A percentile compares a stretch with the other conserved stretches of the same genome.
These are phyloP conservation scores for Parathielavia hyrcaniae DNA, from an alignment of 495 filamentous ascomycete species.

Conservation along the genomic window DNA sequence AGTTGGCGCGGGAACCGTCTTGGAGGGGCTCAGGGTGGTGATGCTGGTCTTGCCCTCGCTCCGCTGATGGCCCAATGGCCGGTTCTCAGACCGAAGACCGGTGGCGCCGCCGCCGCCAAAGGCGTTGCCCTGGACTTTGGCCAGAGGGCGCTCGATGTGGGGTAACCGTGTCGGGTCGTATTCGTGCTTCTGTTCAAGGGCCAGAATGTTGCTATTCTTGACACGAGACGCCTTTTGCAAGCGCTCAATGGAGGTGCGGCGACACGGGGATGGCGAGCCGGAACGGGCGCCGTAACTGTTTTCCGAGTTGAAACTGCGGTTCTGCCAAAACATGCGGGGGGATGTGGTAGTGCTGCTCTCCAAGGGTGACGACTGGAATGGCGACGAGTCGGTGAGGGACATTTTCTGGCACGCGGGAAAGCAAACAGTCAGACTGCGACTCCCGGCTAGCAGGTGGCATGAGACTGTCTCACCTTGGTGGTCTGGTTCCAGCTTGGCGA, in stretches of 20 bases:
- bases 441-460: not conserved
- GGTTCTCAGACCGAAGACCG: constrained; percentile 42
- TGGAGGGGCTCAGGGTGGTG: constrained; percentile 36
- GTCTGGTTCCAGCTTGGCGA: constrained; percentile 70
- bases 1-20: constrained; percentile 27
- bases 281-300: constrained; percentile 59
- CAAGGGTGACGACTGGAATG: constrained; percentile 70
- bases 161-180: constrained; percentile 78
- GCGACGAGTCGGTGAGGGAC: constrained; percentile 60
- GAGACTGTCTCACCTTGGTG: constrained; percentile 51
- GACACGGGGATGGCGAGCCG: constrained; percentile 57
- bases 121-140: constrained; percentile 61
- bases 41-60: constrained; percentile 47
- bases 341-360: constrained; percentile 52
- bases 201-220: constrained; percentile 93
- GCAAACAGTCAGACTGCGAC: constrained; percentile 22
- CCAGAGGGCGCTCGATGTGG: constrained; percentile 70
- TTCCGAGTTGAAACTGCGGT: constrained; percentile 63
- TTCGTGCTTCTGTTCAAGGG: constrained; percentile 79
- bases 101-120: constrained; percentile 45
- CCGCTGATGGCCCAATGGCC: constrained; percentile 35
- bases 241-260: constrained; percentile 85
- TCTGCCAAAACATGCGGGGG: constrained; percentile 80
- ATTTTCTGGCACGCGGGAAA: constrained; percentile 34
- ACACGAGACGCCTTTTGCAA: constrained; percentile 89